Evolutionary conservation across 2,329 filamentous ascomycete genomes (phyloP).

Genomic region (Stemphylium vesicarium): DNA sequence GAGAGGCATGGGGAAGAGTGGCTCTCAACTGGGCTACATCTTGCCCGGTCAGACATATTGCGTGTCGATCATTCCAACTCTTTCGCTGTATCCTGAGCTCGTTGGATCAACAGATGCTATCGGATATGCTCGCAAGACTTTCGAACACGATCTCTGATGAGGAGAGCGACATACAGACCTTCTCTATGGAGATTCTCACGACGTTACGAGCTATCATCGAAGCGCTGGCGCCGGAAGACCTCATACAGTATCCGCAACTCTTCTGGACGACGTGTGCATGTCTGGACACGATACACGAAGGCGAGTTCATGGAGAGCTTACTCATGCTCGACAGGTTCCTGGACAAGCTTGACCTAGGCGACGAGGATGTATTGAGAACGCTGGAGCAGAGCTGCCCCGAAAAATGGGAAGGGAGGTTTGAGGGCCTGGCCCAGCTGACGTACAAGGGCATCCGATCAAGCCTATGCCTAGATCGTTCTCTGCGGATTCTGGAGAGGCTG

Average conservation of each 20-base stretch:
- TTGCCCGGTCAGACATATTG: constrained; percentile 91
- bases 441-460: constrained; percentile 94
- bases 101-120: constrained; percentile 90
- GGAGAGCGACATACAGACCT: constrained; percentile 89
- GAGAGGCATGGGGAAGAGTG: constrained; percentile 88
- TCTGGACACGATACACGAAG: constrained; percentile 94
- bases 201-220: constrained; percentile 90
- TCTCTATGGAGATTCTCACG: constrained; percentile 96
- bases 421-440: constrained; percentile 82
- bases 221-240: constrained; percentile 77
- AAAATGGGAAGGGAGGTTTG: constrained; percentile 88
- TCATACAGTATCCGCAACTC: constrained; percentile 89
- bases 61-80: constrained; percentile 96
- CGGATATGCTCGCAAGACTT: constrained; percentile 92
- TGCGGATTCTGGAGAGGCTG: constrained; percentile 79
- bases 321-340: constrained; percentile 90
- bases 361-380: constrained; percentile 70
- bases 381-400: constrained; percentile 80
- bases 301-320: constrained; percentile 89
- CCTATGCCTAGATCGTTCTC: constrained; percentile 76
- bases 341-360: constrained; percentile 79
- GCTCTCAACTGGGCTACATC: constrained; percentile 96
- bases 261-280: constrained; percentile 99
- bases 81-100: constrained; percentile 93
- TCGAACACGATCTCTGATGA: constrained; percentile 98